A percentile compares a stretch with the other conserved stretches of the same genome.
Conservation (phyloP, 78 protist species). For the Dictyostelium capitatum region DNA sequence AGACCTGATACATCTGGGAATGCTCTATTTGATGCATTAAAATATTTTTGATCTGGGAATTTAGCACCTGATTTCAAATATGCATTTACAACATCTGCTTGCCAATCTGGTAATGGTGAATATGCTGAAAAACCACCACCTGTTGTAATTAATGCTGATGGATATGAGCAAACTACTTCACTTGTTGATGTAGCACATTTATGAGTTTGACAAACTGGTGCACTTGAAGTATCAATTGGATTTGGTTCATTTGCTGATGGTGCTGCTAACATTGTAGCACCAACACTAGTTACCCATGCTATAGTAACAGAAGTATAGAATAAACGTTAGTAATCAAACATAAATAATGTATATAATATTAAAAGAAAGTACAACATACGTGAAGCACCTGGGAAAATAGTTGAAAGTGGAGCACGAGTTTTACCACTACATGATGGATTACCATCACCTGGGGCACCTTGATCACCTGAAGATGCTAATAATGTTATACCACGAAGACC, state of each 20-base stretch:
- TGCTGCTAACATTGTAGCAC: conserved; percentile 70
- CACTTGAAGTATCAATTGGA: neutral
- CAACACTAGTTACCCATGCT: conserved; percentile 75
- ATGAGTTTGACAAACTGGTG: neutral
- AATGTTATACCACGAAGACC: conserved; percentile 62
- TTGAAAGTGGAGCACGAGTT: conserved; percentile 34
- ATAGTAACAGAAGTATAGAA: too few species aligned
- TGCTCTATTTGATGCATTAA: conserved; percentile 30
- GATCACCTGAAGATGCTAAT: conserved; percentile 63
- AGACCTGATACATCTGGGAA: conserved; percentile 82
- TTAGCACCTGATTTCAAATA: conserved; percentile 41
- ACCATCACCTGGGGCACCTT: conserved; percentile 72
- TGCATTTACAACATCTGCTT: conserved; percentile 12
- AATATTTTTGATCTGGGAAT: conserved; percentile 35
- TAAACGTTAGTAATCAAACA: too few species aligned
- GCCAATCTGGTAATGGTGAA: conserved; percentile 39
- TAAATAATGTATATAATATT: too few species aligned
- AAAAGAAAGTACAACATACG: too few species aligned
- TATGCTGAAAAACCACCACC: conserved; percentile 80
- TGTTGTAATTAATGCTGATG: conserved; percentile 66
- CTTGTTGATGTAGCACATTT: conserved; percentile 48
- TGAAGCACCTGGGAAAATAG: conserved; percentile 59
- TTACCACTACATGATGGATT: conserved; percentile 4
- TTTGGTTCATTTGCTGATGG: conserved; percentile 12
- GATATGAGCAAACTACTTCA: conserved; percentile 51